A percentile compares a stretch with the other conserved stretches of the same genome.
phyloP scores from a whole-genome alignment of 139 green algal genomes.

The Tetratostichococcus sp. region DNA sequence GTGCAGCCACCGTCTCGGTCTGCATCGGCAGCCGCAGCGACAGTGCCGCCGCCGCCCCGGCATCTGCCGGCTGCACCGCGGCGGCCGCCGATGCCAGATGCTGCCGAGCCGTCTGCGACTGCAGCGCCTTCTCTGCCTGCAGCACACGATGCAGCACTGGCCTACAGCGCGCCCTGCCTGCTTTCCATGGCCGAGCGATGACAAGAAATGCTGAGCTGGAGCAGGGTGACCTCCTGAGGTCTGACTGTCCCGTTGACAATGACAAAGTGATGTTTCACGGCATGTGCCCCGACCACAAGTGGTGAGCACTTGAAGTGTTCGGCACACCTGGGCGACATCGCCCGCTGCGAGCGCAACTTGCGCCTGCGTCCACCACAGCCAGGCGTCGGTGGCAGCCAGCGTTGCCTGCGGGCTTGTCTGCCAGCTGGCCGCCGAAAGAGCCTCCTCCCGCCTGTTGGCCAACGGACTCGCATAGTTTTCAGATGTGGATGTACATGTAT shows the following conservation, averaged over 20 bases:
- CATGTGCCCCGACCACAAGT: no score
- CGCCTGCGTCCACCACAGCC: not conserved
- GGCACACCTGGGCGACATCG: not conserved
- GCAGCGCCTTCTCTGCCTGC: not conserved
- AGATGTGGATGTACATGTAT: no score
- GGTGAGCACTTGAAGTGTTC: no score
- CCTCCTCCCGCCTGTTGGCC: not conserved
- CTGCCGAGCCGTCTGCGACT: not conserved
- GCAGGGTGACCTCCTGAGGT: no score
- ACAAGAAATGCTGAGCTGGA: no score
- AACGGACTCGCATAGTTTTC: no score
- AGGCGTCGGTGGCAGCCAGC: not conserved
- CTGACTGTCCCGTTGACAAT: no score
- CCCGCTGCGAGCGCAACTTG: not conserved
- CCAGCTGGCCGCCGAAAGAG: not conserved
- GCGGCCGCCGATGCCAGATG: slow-evolving; percentile 4
- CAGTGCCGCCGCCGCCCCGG: not conserved
- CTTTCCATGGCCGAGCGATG: no score
- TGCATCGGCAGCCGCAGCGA: not conserved
- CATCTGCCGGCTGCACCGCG: no score
- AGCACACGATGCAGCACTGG: slow-evolving; percentile 10
- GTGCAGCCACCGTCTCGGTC: not conserved
- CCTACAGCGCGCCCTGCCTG: no score
- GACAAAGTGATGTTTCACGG: no score
- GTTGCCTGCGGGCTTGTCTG: not conserved